These are phyloP conservation scores for Penicillium malachiteum DNA, from an alignment of 495 filamentous ascomycete species.

Conservation along the genomic window DNA sequence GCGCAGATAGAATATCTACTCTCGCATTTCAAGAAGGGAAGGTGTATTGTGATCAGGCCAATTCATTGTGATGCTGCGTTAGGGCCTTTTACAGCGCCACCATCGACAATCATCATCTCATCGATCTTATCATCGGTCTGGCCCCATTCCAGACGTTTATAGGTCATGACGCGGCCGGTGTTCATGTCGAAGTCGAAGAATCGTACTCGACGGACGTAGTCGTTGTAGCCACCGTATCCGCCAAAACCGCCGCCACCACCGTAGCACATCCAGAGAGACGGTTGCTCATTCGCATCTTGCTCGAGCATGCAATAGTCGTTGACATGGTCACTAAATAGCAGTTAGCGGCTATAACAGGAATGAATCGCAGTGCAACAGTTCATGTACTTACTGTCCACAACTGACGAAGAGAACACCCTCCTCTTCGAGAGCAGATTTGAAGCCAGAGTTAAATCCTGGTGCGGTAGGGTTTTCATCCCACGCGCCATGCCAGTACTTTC, in stretches of 20 bases:
- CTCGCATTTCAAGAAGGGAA: conserved; percentile 10
- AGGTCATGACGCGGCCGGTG: conserved; percentile 79
- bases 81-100: conserved; percentile 56
- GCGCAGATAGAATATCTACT: conserved; percentile 1
- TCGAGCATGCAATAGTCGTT: conserved; percentile 90
- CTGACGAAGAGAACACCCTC: conserved; percentile 82
- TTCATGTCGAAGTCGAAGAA: conserved; percentile 94
- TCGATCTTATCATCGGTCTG: conserved; percentile 70
- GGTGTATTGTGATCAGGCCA: conserved; percentile 5
- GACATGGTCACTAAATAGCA: conserved; percentile 70
- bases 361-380: too few relatives aligned
- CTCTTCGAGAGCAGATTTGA: conserved; percentile 81
- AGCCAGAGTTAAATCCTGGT: conserved; percentile 81
- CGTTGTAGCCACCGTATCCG: conserved; percentile 87
- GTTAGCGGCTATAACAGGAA: not conserved
- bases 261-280: conserved; percentile 98
- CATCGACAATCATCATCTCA: conserved; percentile 85
- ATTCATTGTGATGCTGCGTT: conserved; percentile 14
- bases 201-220: conserved; percentile 78
- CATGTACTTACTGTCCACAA: conserved; percentile 75
- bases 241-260: conserved; percentile 86
- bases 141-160: conserved; percentile 87
- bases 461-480: conserved; percentile 81
- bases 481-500: conserved; percentile 56
- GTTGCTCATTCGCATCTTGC: conserved; percentile 46